Evolutionary conservation across 2,329 filamentous ascomycete genomes (phyloP).

Genomic region (Neonectria punicea): DNA sequence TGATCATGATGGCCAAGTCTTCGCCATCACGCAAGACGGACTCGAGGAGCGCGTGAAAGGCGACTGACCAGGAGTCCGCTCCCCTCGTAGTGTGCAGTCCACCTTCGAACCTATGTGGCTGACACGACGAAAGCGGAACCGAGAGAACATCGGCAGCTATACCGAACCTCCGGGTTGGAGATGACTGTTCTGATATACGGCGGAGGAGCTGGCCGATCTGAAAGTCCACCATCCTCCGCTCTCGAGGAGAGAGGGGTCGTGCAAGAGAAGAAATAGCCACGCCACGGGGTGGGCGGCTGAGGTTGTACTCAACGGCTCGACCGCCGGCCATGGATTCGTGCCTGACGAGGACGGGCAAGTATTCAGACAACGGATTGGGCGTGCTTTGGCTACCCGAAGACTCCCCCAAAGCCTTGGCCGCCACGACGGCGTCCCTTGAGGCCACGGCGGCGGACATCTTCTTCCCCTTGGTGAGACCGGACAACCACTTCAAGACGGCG

Average conservation of each 20-base stretch:
- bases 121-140: conserved; percentile 32
- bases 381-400: conserved; percentile 2
- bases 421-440: conserved; percentile 14
- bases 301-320: conserved; percentile 53
- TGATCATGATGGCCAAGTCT: conserved; percentile 67
- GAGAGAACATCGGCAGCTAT: conserved; percentile 42
- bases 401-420: conserved; percentile 6
- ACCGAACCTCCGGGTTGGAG: conserved; percentile 62
- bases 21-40: conserved; percentile 68
- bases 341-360: conserved; percentile 54
- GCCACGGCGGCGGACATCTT: conserved; percentile 11
- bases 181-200: conserved; percentile 54
- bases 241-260: conserved; percentile 45
- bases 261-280: conserved; percentile 51
- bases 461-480: conserved; percentile 34
- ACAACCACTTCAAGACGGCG: conserved; percentile 57
- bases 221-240: conserved; percentile 54
- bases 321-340: conserved; percentile 47
- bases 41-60: conserved; percentile 68
- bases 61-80: conserved; percentile 61
- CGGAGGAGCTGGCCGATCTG: conserved; percentile 60
- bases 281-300: conserved; percentile 54
- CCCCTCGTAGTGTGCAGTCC: conserved; percentile 38
- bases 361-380: conserved; percentile 40
- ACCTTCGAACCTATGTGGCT: conserved; percentile 35